Conservation (phyloP, 371 early-diverging fungal genomes). For the Syncephalastrum contaminatum region DNA sequence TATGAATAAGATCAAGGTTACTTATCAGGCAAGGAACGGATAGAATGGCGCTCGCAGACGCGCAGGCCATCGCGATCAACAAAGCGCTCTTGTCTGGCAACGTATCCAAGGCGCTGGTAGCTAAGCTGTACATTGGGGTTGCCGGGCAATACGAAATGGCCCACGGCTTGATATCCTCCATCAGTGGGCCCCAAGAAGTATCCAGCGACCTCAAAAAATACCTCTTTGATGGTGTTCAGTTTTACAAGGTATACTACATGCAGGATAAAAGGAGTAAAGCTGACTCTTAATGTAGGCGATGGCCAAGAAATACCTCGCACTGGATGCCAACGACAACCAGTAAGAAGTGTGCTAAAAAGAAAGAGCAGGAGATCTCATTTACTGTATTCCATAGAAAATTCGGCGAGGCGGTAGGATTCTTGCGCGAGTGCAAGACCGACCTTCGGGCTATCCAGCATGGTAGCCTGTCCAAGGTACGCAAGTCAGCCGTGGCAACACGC, state of each 20-base stretch:
- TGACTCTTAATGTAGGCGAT: slow-evolving; percentile 39
- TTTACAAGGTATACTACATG: slow-evolving; percentile 39
- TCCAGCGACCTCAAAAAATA: slow-evolving; percentile 57
- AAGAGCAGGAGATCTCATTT: neutral
- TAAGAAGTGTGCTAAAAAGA: slow-evolving; percentile 30
- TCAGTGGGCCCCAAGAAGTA: slow-evolving; percentile 54
- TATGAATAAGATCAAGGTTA: neutral
- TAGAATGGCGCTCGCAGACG: slow-evolving; percentile 52
- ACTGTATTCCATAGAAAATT: slow-evolving; percentile 39
- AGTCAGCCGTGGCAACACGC: slow-evolving; percentile 45
- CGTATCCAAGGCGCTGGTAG: slow-evolving; percentile 55
- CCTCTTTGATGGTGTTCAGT: slow-evolving; percentile 52
- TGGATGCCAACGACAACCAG: slow-evolving; percentile 66
- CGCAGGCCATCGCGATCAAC: slow-evolving; percentile 50
- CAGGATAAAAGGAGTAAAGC: neutral
- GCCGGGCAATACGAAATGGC: slow-evolving; percentile 65
- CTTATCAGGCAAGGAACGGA: neutral
- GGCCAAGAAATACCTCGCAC: slow-evolving; percentile 58
- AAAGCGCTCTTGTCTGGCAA: slow-evolving; percentile 41
- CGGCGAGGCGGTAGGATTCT: slow-evolving; percentile 63
- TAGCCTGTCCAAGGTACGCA: slow-evolving; percentile 43
- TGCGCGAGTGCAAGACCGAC: slow-evolving; percentile 53
- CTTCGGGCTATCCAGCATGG: slow-evolving; percentile 52
- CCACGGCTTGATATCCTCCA: slow-evolving; percentile 57
- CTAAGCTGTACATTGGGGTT: slow-evolving; percentile 62